phyloP scores from a whole-genome alignment of 257 asterid genomes.

The Rubia yunnanensis region DNA sequence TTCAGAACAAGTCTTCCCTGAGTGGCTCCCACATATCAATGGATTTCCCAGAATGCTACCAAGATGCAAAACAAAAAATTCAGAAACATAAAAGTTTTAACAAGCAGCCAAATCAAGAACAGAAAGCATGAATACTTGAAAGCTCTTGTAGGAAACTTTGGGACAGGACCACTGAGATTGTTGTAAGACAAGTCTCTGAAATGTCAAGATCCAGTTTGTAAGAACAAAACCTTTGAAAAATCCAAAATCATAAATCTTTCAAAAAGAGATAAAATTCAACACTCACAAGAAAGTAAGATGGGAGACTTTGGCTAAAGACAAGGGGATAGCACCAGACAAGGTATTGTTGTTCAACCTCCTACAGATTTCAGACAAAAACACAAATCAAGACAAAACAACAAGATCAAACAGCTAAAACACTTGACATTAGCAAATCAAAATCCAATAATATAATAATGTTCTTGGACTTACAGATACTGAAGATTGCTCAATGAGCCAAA shows the following conservation, averaged over 20 bases:
- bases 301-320: conserved; percentile 65
- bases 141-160: conserved; percentile 69
- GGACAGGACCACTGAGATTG: conserved; percentile 85
- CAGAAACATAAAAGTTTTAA: neutral
- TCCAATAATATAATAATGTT: neutral
- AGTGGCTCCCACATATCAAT: conserved; percentile 60
- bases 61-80: neutral
- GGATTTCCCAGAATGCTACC: conserved; percentile 73
- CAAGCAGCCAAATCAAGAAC: conserved; percentile 4
- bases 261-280: neutral
- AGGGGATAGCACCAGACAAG: conserved; percentile 80
- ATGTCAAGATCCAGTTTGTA: conserved; percentile 8
- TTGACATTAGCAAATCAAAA: conserved; percentile 4
- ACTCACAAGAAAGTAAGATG: conserved; percentile 99
- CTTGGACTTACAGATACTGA: conserved; percentile 67
- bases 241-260: conserved; percentile 2
- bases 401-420: conserved; percentile 26
- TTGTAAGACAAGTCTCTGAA: conserved; percentile 96
- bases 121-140: conserved; percentile 60
- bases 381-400: conserved; percentile 22
- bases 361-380: conserved; percentile 32
- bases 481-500: conserved; percentile 54
- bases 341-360: conserved; percentile 96
- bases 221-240: conserved; percentile 5
- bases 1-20: conserved; percentile 58